These are phyloP conservation scores for Stephania cephalantha DNA, from an alignment of 164 flowering plant genomes.

Conservation along the genomic window DNA sequence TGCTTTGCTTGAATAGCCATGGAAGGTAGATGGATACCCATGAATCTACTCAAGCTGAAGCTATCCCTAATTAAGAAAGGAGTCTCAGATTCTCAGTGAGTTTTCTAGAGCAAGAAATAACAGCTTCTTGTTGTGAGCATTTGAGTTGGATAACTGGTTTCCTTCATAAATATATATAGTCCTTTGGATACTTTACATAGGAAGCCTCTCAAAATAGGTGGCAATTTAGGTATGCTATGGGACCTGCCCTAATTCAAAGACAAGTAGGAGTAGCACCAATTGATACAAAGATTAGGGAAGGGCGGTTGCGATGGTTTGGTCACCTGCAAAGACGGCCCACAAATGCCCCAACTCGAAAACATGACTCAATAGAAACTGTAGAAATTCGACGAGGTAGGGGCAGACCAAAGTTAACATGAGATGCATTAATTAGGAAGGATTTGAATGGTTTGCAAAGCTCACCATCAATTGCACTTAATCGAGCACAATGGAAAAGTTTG, in stretches of 20 bases:
- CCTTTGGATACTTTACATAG: background rate
- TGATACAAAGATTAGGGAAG: too few species aligned
- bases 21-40: conserved; percentile 20
- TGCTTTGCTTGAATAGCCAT: conserved; percentile 17
- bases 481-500: too few species aligned
- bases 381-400: too few species aligned
- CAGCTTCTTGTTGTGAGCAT: background rate
- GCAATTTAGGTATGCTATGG: background rate
- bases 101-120: background rate
- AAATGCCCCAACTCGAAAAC: too few species aligned
- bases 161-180: background rate
- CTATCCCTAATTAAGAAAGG: background rate
- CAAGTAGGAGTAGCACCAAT: too few species aligned
- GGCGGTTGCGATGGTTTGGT: too few species aligned
- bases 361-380: too few species aligned
- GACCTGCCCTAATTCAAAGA: background rate
- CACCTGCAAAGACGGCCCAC: too few species aligned
- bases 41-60: background rate
- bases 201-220: background rate
- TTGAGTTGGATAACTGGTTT: background rate
- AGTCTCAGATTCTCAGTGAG: background rate
- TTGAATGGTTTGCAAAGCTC: too few species aligned
- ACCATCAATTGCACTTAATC: too few species aligned
- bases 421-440: too few species aligned
- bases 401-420: too few species aligned